Evolutionary conservation across 2,329 filamentous ascomycete genomes (phyloP).

Genomic region (Fusarium tanahbumbuense): DNA sequence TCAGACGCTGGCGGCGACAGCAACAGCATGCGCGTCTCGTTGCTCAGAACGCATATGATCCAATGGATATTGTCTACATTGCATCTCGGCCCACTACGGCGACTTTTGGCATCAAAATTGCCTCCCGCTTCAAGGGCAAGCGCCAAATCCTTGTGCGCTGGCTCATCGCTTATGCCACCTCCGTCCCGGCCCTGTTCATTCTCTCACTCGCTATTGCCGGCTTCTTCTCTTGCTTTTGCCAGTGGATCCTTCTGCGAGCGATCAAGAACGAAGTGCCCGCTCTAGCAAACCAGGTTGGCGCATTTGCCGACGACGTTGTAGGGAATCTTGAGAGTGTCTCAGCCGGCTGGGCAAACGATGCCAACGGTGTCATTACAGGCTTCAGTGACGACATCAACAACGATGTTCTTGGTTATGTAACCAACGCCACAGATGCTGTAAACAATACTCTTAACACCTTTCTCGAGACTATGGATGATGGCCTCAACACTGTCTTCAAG

Average conservation of each 20-base stretch:
- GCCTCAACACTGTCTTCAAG: conserved; percentile 82
- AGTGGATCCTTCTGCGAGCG: conserved; percentile 79
- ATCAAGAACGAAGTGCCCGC: conserved; percentile 82
- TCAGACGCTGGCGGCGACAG: conserved; percentile 79
- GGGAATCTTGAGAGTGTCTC: conserved; percentile 78
- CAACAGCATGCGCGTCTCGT: conserved; percentile 76
- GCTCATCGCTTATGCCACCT: conserved; percentile 89
- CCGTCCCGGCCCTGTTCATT: conserved; percentile 85
- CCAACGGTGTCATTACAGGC: conserved; percentile 77
- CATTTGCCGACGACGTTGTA: conserved; percentile 84
- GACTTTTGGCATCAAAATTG: conserved; percentile 75
- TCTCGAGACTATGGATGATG: conserved; percentile 78
- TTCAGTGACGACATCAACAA: conserved; percentile 84
- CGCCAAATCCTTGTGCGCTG: conserved; percentile 81
- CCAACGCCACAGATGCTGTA: conserved; percentile 82
- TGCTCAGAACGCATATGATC: conserved; percentile 74
- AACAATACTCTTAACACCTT: conserved; percentile 89
- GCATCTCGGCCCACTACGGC: conserved; percentile 83
- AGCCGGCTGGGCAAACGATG: conserved; percentile 77
- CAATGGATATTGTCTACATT: conserved; percentile 90
- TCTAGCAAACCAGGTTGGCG: conserved; percentile 78
- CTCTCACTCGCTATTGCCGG: conserved; percentile 85
- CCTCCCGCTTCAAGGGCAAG: conserved; percentile 72
- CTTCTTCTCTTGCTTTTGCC: conserved; percentile 83
- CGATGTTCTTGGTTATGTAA: conserved; percentile 88